Conservation (phyloP, 1,139 yeast genomes). For the Sugiyamaella grinbergsii region DNA sequence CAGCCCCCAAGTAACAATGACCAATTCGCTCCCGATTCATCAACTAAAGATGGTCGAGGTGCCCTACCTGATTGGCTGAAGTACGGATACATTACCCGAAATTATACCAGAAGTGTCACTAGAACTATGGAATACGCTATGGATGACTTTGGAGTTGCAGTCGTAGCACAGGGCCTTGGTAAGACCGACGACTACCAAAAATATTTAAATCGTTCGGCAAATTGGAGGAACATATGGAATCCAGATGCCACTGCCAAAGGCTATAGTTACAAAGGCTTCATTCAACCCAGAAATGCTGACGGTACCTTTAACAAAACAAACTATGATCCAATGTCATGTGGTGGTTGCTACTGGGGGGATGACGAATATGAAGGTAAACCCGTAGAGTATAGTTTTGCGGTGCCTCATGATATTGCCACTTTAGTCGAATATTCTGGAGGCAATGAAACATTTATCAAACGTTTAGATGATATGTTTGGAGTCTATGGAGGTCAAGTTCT, state of each 20-base stretch:
- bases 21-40: slow-evolving; percentile 21
- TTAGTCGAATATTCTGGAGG: slow-evolving; percentile 41
- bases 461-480: slow-evolving; percentile 47
- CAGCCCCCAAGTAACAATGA: slow-evolving; percentile 25
- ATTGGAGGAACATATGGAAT: slow-evolving; percentile 49
- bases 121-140: slow-evolving; percentile 48
- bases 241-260: slow-evolving; percentile 37
- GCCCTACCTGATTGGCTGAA: slow-evolving; percentile 23
- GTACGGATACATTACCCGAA: slow-evolving; percentile 22
- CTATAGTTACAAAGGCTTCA: slow-evolving; percentile 43
- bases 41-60: slow-evolving; percentile 23
- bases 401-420: slow-evolving; percentile 42
- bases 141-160: slow-evolving; percentile 46
- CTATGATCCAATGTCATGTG: slow-evolving; percentile 31
- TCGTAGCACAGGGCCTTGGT: slow-evolving; percentile 45
- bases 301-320: slow-evolving; percentile 40
- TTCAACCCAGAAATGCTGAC: slow-evolving; percentile 44
- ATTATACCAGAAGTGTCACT: slow-evolving; percentile 42
- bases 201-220: slow-evolving; percentile 44
- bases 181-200: slow-evolving; percentile 37
- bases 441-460: slow-evolving; percentile 37
- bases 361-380: slow-evolving; percentile 23
- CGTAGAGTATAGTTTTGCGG: slow-evolving; percentile 45
- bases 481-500: slow-evolving; percentile 21
- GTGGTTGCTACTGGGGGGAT: slow-evolving; percentile 23